These are phyloP conservation scores for Eutrema japonicum DNA, from an alignment of 345 rosid genomes.

Conservation along the genomic window DNA sequence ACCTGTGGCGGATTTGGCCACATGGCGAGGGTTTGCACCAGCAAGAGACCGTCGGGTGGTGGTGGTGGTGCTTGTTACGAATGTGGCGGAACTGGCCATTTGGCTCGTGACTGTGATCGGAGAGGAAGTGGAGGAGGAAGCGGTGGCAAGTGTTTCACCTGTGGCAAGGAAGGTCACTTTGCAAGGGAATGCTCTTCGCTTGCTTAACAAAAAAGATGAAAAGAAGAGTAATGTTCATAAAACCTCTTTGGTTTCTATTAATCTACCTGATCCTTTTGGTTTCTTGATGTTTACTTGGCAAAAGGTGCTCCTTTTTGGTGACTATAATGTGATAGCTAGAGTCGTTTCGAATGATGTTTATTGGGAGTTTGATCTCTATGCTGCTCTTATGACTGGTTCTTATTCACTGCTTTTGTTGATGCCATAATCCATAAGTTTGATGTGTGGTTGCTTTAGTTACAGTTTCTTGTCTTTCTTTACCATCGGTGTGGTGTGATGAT, in stretches of 20 bases:
- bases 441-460: constrained; percentile 31
- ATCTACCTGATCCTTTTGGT: constrained; percentile 3
- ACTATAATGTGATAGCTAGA: constrained; percentile 29
- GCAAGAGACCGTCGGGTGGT: constrained; percentile 32
- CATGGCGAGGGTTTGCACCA: constrained; percentile 49
- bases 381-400: constrained; percentile 1
- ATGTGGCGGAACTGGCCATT: constrained; percentile 46
- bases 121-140: constrained; percentile 39
- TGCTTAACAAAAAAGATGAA: constrained; percentile 27
- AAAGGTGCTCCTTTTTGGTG: not conserved
- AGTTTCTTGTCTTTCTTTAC: constrained; percentile 4
- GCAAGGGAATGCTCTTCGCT: constrained; percentile 55
- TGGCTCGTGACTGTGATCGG: constrained; percentile 52
- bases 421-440: constrained; percentile 27
- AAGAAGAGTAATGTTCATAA: constrained; percentile 44
- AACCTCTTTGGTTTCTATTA: constrained; percentile 21
- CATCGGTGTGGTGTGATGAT: constrained; percentile 9
- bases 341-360: constrained; percentile 21
- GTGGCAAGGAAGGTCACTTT: constrained; percentile 58
- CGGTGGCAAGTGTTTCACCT: constrained; percentile 47
- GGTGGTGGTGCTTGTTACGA: constrained; percentile 44
- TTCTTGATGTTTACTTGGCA: not conserved
- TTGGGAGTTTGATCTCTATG: constrained; percentile 7
- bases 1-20: constrained; percentile 48
- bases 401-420: constrained; percentile 32